phyloP scores from a whole-genome alignment of 768 basidiomycete genomes.

The Harrya chromipes region DNA sequence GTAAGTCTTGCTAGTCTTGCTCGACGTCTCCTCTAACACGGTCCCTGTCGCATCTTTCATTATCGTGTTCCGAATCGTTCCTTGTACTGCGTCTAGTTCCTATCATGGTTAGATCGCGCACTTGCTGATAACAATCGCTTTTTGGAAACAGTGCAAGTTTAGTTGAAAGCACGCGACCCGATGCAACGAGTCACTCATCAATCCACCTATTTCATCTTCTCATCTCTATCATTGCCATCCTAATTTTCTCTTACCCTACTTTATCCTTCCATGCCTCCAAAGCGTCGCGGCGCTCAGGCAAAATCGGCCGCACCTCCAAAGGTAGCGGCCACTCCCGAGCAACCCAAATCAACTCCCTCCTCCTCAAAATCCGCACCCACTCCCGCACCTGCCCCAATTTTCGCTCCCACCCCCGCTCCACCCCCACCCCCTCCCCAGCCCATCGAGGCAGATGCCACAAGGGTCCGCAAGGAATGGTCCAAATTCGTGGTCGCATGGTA shows the following conservation, averaged over 20 bases:
- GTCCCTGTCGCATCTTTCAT: not conserved
- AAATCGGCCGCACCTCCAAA: conserved; percentile 2
- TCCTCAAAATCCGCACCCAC: conserved; percentile 11
- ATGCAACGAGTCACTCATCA: conserved; percentile 26
- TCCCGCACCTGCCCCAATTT: conserved; percentile 4
- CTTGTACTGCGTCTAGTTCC: conserved; percentile 16
- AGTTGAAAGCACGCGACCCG: conserved; percentile 22
- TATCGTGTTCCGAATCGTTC: conserved; percentile 21
- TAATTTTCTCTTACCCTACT: not conserved
- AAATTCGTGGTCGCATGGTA: conserved; percentile 30
- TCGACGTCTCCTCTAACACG: not conserved
- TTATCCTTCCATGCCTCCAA: conserved; percentile 24
- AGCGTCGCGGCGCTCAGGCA: conserved; percentile 22
- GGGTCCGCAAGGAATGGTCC: conserved; percentile 31
- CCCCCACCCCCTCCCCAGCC: conserved; percentile 18
- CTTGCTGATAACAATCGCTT: conserved; percentile 27
- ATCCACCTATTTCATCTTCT: conserved; percentile 17
- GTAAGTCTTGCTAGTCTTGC: conserved; percentile 5
- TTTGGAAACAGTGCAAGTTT: conserved; percentile 16
- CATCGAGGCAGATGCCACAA: conserved; percentile 19
- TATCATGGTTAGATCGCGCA: conserved; percentile 32
- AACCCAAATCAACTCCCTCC: conserved; percentile 8
- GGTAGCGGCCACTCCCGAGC: conserved; percentile 10
- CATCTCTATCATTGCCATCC: conserved; percentile 6
- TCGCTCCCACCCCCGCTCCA: not conserved